Evolutionary conservation across 768 basidiomycete genomes (phyloP).

Genomic region (Calocera cornea): DNA sequence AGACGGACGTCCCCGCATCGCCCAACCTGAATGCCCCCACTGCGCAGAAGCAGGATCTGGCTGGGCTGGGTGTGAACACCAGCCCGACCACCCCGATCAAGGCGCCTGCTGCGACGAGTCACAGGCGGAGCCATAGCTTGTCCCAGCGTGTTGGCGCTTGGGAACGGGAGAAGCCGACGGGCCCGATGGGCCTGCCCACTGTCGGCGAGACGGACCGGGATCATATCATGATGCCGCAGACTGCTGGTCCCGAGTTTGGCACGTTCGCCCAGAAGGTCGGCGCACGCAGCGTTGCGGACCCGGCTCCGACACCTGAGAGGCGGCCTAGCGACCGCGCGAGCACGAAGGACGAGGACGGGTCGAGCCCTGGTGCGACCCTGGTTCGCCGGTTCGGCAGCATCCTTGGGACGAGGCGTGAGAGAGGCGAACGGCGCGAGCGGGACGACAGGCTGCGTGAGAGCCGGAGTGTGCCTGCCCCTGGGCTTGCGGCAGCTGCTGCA

Average conservation of each 20-base stretch:
- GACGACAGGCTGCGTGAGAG: neutral
- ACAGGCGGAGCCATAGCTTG: slow-evolving; percentile 71
- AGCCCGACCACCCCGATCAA: slow-evolving; percentile 22
- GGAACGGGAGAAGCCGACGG: slow-evolving; percentile 27
- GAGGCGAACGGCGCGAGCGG: neutral
- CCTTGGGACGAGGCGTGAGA: slow-evolving; percentile 2
- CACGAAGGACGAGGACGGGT: neutral
- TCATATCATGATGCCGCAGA: slow-evolving; percentile 35
- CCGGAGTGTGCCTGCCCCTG: neutral
- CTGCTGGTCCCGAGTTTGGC: slow-evolving; percentile 51
- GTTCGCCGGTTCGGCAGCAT: slow-evolving; percentile 6
- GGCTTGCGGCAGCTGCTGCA: slow-evolving; percentile 3
- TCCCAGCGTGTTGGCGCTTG: slow-evolving; percentile 38
- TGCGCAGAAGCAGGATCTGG: slow-evolving; percentile 7
- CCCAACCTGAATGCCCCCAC: neutral
- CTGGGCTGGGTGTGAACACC: slow-evolving; percentile 4
- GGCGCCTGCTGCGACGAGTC: slow-evolving; percentile 45
- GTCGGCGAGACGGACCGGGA: slow-evolving; percentile 37
- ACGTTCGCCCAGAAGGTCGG: slow-evolving; percentile 32
- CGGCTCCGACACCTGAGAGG: neutral
- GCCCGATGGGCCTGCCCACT: slow-evolving; percentile 42
- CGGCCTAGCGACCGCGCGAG: neutral
- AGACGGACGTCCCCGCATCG: slow-evolving; percentile 14
- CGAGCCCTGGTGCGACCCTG: neutral
- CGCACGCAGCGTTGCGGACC: neutral